Evolutionary conservation across 192 early-diverging fungal species (phyloP), one percentile per base, ranked within the genome.

Genomic region (Backusella circina): DNA sequence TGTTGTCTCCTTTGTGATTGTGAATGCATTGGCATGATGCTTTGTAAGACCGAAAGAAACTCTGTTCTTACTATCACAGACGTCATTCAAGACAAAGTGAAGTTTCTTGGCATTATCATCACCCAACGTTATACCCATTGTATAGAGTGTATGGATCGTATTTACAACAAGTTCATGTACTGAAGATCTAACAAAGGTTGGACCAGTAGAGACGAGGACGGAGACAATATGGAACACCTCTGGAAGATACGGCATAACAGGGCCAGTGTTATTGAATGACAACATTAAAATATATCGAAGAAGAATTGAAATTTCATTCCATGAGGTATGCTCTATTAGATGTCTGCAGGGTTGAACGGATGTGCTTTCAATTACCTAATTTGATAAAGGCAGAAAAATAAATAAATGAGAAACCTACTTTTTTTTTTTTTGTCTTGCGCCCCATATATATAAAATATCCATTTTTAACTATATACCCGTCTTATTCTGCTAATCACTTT

Each of bases 131-230:
- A 85, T 83, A 2, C 87, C 79, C 15, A 75, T 32, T 15, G 91
- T 92, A 10, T 84, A 88, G 64, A 98, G 77, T 5, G 91, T 89
- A 74, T 97, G 96, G 15, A 98, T 90, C 18, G 94, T 85, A 73
- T 98, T 96, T 70, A 96, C 90, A 18, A 96, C 92, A 66, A 96
- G 89, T 23, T 95, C 95, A 75, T 98, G 95, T 6, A 97, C 89
- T 12, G 95, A 91, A 0, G 91, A 85, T 13, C 96, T 88, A 64
- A 97, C 91, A 38, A 94, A 74, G 6, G 93, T 90, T 1, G 93
- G 86, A 0, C 96, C 96, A 2, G 94, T 84, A 28, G 92, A 93
- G 9, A 95, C 87, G 54, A 97, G 76, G 71, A 97, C 85, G 47
- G 91, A 92, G 6, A 96, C 87, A 67, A 95, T 86, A 67, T 95